These are phyloP conservation scores for Ophidiomyces ophidiicola DNA, from an alignment of 2,329 filamentous ascomycete species.

Conservation along the genomic window DNA sequence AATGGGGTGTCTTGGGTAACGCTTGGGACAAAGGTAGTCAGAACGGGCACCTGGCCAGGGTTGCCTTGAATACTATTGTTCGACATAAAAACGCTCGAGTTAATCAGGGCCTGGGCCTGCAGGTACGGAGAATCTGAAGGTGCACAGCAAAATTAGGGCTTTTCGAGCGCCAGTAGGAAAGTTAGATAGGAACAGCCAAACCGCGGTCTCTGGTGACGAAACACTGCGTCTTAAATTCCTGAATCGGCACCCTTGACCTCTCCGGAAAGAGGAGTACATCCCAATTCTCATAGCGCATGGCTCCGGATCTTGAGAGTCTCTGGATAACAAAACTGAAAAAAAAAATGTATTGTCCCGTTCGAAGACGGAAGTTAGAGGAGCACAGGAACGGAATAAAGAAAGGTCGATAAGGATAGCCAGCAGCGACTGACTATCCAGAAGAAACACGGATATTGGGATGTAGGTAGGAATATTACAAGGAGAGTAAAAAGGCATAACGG, in stretches of 20 bases:
- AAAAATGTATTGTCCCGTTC: too few relatives aligned
- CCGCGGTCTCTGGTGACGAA: constrained; percentile 48
- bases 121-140: constrained; percentile 42
- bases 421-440: constrained; percentile 3
- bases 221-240: constrained; percentile 72
- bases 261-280: constrained; percentile 69
- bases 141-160: background rate
- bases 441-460: constrained; percentile 1
- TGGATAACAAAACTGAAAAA: too few relatives aligned
- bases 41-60: constrained; percentile 44
- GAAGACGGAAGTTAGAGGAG: too few relatives aligned
- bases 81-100: constrained; percentile 19
- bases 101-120: constrained; percentile 34
- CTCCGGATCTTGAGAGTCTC: background rate
- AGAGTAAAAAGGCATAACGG: background rate
- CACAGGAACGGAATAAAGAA: too few relatives aligned
- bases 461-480: background rate
- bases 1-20: constrained; percentile 48
- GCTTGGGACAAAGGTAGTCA: constrained; percentile 61
- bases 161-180: constrained; percentile 14
- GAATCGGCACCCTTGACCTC: constrained; percentile 56
- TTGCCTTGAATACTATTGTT: constrained; percentile 17
- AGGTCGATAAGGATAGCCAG: constrained; percentile 2
- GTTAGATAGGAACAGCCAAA: constrained; percentile 17
- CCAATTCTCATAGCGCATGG: constrained; percentile 78